A percentile compares a stretch with the other conserved stretches of the same genome.
phyloP scores from a whole-genome alignment of 768 basidiomycete genomes.

The Pleurotus platypus region DNA sequence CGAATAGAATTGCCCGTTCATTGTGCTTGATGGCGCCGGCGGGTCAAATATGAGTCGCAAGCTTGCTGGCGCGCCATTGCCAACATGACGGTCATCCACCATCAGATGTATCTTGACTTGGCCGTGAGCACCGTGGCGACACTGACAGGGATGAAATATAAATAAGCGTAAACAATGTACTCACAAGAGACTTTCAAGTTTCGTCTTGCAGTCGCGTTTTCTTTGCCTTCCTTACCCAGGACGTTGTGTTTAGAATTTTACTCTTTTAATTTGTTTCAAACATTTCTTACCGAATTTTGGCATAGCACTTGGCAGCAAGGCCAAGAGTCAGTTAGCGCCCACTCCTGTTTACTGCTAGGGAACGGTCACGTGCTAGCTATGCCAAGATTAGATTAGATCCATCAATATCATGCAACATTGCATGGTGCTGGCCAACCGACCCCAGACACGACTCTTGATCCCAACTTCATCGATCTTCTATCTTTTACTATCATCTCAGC shows the following conservation, averaged over 20 bases:
- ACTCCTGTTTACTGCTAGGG: too few species aligned
- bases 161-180: neutral
- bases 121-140: too few species aligned
- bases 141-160: too few species aligned
- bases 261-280: too few species aligned
- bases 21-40: neutral
- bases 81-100: too few species aligned
- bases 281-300: too few species aligned
- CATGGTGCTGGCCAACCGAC: conserved; percentile 3
- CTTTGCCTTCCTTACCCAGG: too few species aligned
- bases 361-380: too few species aligned
- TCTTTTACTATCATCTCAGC: conserved; percentile 14
- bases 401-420: neutral
- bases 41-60: conserved; percentile 1
- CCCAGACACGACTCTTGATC: conserved; percentile 2
- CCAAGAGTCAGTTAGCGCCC: too few species aligned
- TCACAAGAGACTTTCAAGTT: neutral
- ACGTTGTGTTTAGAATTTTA: too few species aligned
- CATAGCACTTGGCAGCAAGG: too few species aligned
- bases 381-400: conserved; percentile 1
- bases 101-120: too few species aligned
- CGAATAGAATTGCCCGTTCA: neutral
- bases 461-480: conserved; percentile 1
- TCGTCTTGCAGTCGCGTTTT: neutral
- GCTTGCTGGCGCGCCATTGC: conserved; percentile 2